Percentiles rank a stretch among this genome's conserved stretches.
Evolutionary conservation across 2,329 filamentous ascomycete species (phyloP).

Genomic region (Nemania diffusa): DNA sequence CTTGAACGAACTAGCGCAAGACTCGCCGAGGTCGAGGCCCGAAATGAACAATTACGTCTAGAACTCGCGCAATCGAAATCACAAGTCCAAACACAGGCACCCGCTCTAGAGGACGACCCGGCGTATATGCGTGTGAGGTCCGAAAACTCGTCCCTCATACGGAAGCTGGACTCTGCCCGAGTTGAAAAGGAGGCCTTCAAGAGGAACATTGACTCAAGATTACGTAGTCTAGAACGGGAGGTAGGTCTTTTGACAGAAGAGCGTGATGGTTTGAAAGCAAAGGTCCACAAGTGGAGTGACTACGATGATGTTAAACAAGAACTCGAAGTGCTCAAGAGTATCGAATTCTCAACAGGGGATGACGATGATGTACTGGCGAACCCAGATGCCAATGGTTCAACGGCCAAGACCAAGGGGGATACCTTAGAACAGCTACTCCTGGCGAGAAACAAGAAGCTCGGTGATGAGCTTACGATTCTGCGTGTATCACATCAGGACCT

Average conservation of each 20-base stretch:
- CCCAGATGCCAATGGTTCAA: conserved; percentile 59
- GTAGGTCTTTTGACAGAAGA: conserved; percentile 79
- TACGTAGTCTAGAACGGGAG: conserved; percentile 84
- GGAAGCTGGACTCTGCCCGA: conserved; percentile 84
- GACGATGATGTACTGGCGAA: conserved; percentile 73
- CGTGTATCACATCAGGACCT: conserved; percentile 95
- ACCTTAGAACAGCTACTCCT: conserved; percentile 91
- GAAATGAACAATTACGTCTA: conserved; percentile 91
- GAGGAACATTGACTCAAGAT: conserved; percentile 77
- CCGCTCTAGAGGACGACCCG: conserved; percentile 86
- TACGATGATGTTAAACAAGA: conserved; percentile 98
- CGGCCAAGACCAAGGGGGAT: conserved; percentile 73
- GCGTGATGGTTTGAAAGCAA: conserved; percentile 79
- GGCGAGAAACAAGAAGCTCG: conserved; percentile 94
- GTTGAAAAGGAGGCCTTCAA: conserved; percentile 86
- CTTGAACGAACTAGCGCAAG: conserved; percentile 88
- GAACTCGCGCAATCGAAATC: conserved; percentile 92
- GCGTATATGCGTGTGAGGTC: conserved; percentile 87
- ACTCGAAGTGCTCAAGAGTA: conserved; percentile 95
- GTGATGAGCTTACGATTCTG: conserved; percentile 90
- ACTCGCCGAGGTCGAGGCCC: conserved; percentile 88
- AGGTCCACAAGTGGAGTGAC: conserved; percentile 89
- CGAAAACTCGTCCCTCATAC: conserved; percentile 90
- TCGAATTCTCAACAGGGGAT: conserved; percentile 93
- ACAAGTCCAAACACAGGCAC: conserved; percentile 69